Evolutionary conservation across 805 yeast species (phyloP).

Genomic region (Nakazawaea sp.): DNA sequence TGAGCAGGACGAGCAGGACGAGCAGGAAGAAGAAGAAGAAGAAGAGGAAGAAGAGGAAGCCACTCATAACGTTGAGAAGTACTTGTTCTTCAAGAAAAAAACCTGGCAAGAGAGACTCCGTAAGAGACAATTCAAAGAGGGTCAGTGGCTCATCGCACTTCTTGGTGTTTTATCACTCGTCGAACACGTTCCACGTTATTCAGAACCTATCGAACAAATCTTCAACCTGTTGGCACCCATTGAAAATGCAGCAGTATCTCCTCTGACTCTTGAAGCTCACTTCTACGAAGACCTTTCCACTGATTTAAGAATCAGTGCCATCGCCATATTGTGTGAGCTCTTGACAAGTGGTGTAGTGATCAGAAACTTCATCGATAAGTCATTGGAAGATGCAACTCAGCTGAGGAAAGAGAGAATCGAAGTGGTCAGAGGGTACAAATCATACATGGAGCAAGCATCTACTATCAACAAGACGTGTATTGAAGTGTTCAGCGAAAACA

Average conservation of each 20-base stretch:
- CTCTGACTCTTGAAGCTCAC: conserved; percentile 35
- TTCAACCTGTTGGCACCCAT: conserved; percentile 54
- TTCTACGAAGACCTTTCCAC: conserved; percentile 49
- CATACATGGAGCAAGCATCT: conserved; percentile 43
- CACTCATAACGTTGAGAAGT: conserved; percentile 35
- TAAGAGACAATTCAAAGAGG: conserved; percentile 70
- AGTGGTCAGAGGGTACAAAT: conserved; percentile 51
- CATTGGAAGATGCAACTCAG: conserved; percentile 55
- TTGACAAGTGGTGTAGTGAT: conserved; percentile 52
- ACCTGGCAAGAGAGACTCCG: conserved; percentile 77
- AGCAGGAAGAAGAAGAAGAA: conserved; percentile 15
- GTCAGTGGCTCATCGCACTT: conserved; percentile 77
- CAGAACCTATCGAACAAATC: conserved; percentile 40
- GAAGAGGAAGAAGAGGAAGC: conserved; percentile 23
- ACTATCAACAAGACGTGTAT: conserved; percentile 33
- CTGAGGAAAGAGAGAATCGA: conserved; percentile 66
- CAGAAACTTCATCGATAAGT: conserved; percentile 58
- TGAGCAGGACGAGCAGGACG: conserved; percentile 17
- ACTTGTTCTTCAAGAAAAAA: conserved; percentile 49
- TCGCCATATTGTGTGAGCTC: conserved; percentile 60
- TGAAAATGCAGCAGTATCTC: conserved; percentile 39
- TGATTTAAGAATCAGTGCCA: conserved; percentile 45
- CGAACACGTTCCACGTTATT: conserved; percentile 50
- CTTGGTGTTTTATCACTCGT: conserved; percentile 64
- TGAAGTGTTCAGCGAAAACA: conserved; percentile 21